Conservation (phyloP, 2,329 filamentous ascomycete species). For the Exophiala sp. region DNA sequence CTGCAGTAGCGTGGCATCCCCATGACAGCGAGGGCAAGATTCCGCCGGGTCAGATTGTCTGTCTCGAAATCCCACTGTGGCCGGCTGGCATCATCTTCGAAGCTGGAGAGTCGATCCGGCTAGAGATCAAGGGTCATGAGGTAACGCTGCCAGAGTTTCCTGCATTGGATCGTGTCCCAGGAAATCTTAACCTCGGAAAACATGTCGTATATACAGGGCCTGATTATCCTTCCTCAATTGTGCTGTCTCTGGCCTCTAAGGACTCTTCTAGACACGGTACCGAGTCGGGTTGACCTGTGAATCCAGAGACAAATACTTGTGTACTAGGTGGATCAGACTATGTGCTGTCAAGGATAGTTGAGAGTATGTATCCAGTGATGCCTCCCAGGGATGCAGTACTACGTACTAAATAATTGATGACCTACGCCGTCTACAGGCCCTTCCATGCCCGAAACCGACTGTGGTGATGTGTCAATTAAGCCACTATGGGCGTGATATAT, state of each 20-base stretch:
- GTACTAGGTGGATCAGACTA: too few relatives aligned
- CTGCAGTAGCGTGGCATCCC: slow-evolving; percentile 33
- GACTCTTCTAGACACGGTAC: not conserved
- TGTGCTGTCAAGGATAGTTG: too few relatives aligned
- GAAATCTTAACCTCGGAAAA: slow-evolving; percentile 12
- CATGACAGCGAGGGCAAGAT: slow-evolving; percentile 43
- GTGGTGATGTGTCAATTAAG: too few relatives aligned
- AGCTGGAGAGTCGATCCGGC: slow-evolving; percentile 34
- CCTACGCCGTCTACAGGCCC: too few relatives aligned
- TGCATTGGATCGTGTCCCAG: slow-evolving; percentile 1
- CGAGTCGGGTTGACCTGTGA: not conserved
- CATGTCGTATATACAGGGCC: slow-evolving; percentile 13
- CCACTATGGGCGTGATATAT: too few relatives aligned
- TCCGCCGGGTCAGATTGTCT: slow-evolving; percentile 40
- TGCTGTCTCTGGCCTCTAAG: slow-evolving; percentile 9
- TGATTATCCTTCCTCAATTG: slow-evolving; percentile 11
- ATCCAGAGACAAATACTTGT: too few relatives aligned
- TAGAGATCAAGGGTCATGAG: slow-evolving; percentile 19
- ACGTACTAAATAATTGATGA: not conserved
- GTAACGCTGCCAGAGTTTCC: slow-evolving; percentile 19
- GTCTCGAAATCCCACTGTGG: slow-evolving; percentile 50
- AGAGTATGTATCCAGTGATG: too few relatives aligned
- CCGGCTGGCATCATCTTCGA: slow-evolving; percentile 47
- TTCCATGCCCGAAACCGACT: too few relatives aligned
- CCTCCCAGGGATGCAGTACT: not conserved